A percentile compares a stretch with the other conserved stretches of the same genome.
phyloP scores from a whole-genome alignment of 805 yeast genomes.

The Brettanomyces nanus region DNA sequence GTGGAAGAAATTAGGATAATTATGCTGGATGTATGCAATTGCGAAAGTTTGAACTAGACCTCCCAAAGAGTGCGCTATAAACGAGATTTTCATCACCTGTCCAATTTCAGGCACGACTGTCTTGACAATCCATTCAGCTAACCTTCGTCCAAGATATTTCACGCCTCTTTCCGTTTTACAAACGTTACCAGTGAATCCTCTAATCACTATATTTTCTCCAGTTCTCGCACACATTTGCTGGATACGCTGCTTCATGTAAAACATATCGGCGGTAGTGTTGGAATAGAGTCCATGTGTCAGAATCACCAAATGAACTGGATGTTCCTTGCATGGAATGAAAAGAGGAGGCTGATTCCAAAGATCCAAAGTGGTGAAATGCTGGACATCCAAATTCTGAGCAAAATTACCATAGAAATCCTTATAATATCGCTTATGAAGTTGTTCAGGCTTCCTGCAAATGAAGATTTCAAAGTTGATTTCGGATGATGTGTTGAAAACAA shows the following conservation, averaged over 20 bases:
- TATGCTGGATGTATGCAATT: slow-evolving; percentile 63
- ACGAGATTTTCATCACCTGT: slow-evolving; percentile 60
- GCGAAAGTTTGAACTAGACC: slow-evolving; percentile 91
- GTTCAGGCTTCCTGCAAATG: slow-evolving; percentile 39
- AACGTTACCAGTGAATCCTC: slow-evolving; percentile 78
- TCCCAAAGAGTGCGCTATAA: slow-evolving; percentile 89
- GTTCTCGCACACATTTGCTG: slow-evolving; percentile 37
- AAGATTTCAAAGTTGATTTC: slow-evolving; percentile 59
- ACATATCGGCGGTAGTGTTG: slow-evolving; percentile 84
- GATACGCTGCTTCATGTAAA: slow-evolving; percentile 73
- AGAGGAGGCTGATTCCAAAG: slow-evolving; percentile 70
- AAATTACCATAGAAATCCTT: slow-evolving; percentile 17
- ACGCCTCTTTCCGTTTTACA: slow-evolving; percentile 89
- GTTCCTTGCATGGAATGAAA: slow-evolving; percentile 19
- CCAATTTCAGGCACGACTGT: slow-evolving; percentile 34
- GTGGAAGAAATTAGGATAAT: slow-evolving; percentile 64
- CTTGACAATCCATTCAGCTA: slow-evolving; percentile 63
- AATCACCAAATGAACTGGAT: slow-evolving; percentile 74
- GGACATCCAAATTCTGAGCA: slow-evolving; percentile 30
- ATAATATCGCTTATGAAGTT: slow-evolving; percentile 25
- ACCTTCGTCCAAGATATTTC: slow-evolving; percentile 70
- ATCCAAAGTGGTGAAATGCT: slow-evolving; percentile 51
- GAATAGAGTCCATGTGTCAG: slow-evolving; percentile 91
- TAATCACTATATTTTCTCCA: slow-evolving; percentile 62
- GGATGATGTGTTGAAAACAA: slow-evolving; percentile 62